These are phyloP conservation scores for Scheffersomyces amazonensis DNA, from an alignment of 805 yeast species.

Conservation along the genomic window DNA sequence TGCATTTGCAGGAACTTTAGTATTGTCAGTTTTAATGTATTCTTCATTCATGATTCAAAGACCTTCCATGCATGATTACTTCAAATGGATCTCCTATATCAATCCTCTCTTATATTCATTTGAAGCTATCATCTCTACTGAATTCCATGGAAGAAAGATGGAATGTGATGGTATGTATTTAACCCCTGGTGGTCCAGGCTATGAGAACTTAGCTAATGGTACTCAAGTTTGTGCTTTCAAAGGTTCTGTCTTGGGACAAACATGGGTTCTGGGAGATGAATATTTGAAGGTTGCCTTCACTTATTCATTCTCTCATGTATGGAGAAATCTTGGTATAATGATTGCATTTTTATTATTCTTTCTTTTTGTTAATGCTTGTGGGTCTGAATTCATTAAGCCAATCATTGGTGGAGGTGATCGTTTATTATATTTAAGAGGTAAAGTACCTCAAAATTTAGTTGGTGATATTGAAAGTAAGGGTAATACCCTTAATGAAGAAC, in stretches of 20 bases:
- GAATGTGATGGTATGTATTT: conserved; percentile 18
- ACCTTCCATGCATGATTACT: conserved; percentile 33
- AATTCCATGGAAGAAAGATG: conserved; percentile 27
- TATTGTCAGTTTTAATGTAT: conserved; percentile 28
- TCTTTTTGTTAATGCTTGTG: conserved; percentile 20
- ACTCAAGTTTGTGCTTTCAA: conserved; percentile 16
- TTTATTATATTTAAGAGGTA: conserved; percentile 25
- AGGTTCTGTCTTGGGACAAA: conserved; percentile 16
- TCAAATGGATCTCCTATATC: conserved; percentile 38
- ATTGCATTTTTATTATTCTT: conserved; percentile 24
- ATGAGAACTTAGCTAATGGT: conserved; percentile 11
- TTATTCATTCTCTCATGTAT: conserved; percentile 39
- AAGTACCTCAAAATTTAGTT: conserved; percentile 14
- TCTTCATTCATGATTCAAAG: conserved; percentile 29
- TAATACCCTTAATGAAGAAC: background rate
- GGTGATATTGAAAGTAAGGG: conserved; percentile 10
- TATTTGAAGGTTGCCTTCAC: conserved; percentile 30
- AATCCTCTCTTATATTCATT: conserved; percentile 27
- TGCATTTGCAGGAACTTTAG: conserved; percentile 49
- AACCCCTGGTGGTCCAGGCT: conserved; percentile 23
- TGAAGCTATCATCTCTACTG: conserved; percentile 26
- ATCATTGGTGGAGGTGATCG: conserved; percentile 31
- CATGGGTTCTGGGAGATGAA: conserved; percentile 28
- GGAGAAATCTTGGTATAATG: conserved; percentile 48
- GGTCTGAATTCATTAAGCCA: conserved; percentile 23